phyloP scores from a whole-genome alignment of 108 stramenopile species.

The Chaetoceros tenuissimus region DNA sequence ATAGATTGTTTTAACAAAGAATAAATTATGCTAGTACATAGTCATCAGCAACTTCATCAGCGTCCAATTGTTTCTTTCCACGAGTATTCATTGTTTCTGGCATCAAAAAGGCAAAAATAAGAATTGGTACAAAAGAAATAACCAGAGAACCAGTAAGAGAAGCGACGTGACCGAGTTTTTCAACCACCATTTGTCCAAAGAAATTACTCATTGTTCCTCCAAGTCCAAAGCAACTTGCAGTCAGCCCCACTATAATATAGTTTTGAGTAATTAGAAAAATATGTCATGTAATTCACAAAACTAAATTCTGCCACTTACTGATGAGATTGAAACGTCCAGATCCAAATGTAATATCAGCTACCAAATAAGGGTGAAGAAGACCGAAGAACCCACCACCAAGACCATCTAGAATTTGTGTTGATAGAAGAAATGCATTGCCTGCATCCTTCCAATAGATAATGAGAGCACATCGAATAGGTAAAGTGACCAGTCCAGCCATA shows the following conservation, averaged over 20 bases:
- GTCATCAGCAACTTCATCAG: neutral
- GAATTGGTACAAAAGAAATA: conserved; percentile 62
- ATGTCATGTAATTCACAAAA: neutral
- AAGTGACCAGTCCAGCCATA: conserved; percentile 54
- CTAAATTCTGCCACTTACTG: conserved; percentile 30
- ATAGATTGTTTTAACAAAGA: no score
- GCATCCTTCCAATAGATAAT: conserved; percentile 80
- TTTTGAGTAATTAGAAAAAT: neutral
- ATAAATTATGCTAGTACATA: neutral
- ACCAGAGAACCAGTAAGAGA: conserved; percentile 60
- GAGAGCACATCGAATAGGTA: conserved; percentile 75
- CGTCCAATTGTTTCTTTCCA: conserved; percentile 13
- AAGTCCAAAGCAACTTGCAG: conserved; percentile 76
- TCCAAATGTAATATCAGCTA: conserved; percentile 84
- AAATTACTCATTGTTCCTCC: conserved; percentile 77
- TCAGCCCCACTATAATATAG: conserved; percentile 61
- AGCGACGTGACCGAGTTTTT: conserved; percentile 67
- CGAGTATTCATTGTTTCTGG: conserved; percentile 67
- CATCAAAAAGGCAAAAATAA: conserved; percentile 57
- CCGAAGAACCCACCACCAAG: conserved; percentile 78
- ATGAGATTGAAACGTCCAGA: conserved; percentile 80
- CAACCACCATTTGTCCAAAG: conserved; percentile 70
- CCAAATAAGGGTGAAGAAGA: conserved; percentile 72
- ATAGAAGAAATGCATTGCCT: conserved; percentile 56
- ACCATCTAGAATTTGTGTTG: conserved; percentile 83